phyloP scores from a whole-genome alignment of 306 rosid species.

The Casuarina equisetifolia region DNA sequence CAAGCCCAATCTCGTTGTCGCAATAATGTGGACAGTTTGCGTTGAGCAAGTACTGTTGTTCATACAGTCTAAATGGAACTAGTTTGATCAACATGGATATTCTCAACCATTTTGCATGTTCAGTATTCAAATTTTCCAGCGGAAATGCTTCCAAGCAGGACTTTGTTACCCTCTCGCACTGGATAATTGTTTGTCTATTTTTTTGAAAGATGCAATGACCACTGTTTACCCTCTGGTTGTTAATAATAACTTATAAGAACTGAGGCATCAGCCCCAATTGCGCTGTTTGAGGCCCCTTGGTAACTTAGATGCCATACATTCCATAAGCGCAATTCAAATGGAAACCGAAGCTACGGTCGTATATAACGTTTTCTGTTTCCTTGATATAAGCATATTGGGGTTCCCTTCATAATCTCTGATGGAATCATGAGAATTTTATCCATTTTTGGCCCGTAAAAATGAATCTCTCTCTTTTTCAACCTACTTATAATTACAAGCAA shows the following conservation, averaged over 20 bases:
- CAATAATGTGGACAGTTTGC: constrained; percentile 58
- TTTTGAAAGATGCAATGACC: background rate
- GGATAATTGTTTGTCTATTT: constrained; percentile 23
- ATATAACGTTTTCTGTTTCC: too few species aligned
- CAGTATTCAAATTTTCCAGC: constrained; percentile 25
- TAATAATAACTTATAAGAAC: background rate
- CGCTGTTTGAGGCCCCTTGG: background rate
- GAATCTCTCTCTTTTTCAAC: too few species aligned
- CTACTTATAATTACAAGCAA: too few species aligned
- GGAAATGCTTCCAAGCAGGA: constrained; percentile 35
- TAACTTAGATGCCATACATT: background rate
- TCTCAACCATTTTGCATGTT: constrained; percentile 29
- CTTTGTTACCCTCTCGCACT: constrained; percentile 16
- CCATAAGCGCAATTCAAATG: background rate
- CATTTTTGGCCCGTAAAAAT: too few species aligned
- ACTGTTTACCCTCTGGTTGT: too few species aligned
- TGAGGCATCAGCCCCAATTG: background rate
- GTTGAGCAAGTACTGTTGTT: constrained; percentile 44
- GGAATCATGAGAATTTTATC: too few species aligned
- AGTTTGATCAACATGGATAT: constrained; percentile 26
- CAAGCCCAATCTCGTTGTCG: constrained; percentile 6
- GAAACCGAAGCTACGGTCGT: background rate
- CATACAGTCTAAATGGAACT: constrained; percentile 29
- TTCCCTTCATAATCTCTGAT: too few species aligned
- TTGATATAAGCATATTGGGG: too few species aligned